phyloP scores from a whole-genome alignment of 2,329 filamentous ascomycete genomes.

The Penicillium nordicum region DNA sequence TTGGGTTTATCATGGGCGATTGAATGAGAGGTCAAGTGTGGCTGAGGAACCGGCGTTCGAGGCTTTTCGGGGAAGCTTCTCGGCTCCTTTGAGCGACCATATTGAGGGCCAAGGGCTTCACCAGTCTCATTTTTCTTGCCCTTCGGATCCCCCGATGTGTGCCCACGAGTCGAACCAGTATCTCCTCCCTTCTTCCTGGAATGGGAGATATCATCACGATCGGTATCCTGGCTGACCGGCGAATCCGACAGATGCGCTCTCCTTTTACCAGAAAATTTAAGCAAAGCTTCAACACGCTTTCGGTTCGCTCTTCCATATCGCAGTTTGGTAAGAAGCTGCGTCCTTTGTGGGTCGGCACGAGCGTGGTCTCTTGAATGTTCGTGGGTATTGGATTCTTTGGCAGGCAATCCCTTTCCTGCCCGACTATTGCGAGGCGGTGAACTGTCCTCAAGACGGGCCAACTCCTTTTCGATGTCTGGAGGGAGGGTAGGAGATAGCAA shows the following conservation, averaged over 20 bases:
- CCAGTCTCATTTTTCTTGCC: constrained; percentile 24
- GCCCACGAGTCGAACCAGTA: constrained; percentile 4
- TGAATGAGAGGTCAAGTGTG: constrained; percentile 35
- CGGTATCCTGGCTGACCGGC: constrained; percentile 22
- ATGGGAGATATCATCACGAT: constrained; percentile 19
- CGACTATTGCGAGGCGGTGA: constrained; percentile 19
- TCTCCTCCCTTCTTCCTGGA: constrained; percentile 19
- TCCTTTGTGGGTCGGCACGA: constrained; percentile 14
- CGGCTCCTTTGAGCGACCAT: constrained; percentile 37
- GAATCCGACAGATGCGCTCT: constrained; percentile 28
- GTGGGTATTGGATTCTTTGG: constrained; percentile 7
- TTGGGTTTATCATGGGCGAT: constrained; percentile 25
- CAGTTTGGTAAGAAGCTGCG: constrained; percentile 47
- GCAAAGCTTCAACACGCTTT: constrained; percentile 46
- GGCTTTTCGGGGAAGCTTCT: constrained; percentile 36
- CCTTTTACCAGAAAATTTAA: constrained; percentile 43
- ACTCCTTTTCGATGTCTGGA: constrained; percentile 52
- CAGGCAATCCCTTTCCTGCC: constrained; percentile 1
- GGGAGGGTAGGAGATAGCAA: constrained; percentile 59
- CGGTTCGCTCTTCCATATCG: constrained; percentile 51
- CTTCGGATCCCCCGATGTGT: constrained; percentile 16
- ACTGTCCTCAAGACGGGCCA: constrained; percentile 44
- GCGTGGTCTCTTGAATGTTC: constrained; percentile 8
- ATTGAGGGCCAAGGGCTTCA: constrained; percentile 25
- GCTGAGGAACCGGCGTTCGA: constrained; percentile 34